Base-by-base conservation (phyloP, 139 green algal genomes). In the Deuterostichococcus epilithicus region DNA sequence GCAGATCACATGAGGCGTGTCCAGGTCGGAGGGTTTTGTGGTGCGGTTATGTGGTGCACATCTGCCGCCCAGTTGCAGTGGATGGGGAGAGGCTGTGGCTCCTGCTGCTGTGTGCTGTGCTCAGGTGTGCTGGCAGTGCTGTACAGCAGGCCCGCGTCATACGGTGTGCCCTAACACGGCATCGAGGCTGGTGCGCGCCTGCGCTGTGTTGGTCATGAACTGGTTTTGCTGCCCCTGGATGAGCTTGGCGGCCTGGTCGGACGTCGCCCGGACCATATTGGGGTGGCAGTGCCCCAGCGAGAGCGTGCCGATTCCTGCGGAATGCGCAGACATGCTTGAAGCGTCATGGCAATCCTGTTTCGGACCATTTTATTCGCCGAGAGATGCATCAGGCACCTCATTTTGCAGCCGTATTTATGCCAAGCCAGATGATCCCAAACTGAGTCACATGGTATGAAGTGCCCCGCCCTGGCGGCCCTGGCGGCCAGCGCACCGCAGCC, bases 261-360 rank as follows among this genome's bases (percentile, higher is more conserved):
- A 84, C 26, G 96, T 89, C 2, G 92, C 92, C n/a, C 86, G 74
- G n/a, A 92, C 88, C 5, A 97, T 86, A 13, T 74, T 80, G 0
- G 92, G 92, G 78, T 97, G 92, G 82, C 89, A 95, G 80, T 97
- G 92, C 33, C 92, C 92, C 3, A 90, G 95, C 35, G 84, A 92
- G 8, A 85, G 81, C 8, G 88, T 88, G 25, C 92, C 92, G 68
- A 96, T 96, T 38, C 91, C 88, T 89, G 83, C 34, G 8, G 5
- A 68, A 59, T 5, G n/a, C 15, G 36, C 32, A 36, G 47, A 32
- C 3, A 1, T 8, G 47, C 18, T 42, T 2, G 28, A n/a, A 52
- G 26, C 6, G 63, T 8, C 63, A 18, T 35, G 28, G 6, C 32
- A 6, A 69, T n/a, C 25, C 32, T 69, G 63, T 33, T 25, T 69